Evolutionary conservation across 345 rosid genomes (phyloP).

Genomic region (Anastatica hierochuntica): DNA sequence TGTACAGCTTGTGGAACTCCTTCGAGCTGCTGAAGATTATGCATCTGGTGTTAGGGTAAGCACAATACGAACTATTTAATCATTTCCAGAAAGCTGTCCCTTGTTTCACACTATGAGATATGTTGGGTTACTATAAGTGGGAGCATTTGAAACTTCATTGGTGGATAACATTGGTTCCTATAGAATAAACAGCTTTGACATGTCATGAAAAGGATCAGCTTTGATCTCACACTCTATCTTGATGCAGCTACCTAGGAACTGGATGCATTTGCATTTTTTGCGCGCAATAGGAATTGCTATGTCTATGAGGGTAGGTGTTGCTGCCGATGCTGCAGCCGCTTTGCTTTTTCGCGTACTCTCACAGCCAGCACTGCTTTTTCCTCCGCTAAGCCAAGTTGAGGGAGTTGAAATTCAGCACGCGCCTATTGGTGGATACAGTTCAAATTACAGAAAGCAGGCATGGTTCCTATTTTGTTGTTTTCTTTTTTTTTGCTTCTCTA

Average conservation of each 20-base stretch:
- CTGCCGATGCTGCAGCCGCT: constrained; percentile 99
- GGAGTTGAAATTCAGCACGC: constrained; percentile 77
- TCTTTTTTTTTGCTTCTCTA: not conserved
- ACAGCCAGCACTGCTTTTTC: constrained; percentile 94
- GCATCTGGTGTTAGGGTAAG: constrained; percentile 93
- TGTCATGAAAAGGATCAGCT: not conserved
- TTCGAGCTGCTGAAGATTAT: constrained; percentile 94
- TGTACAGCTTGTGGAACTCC: constrained; percentile 97
- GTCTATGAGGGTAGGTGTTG: constrained; percentile 98
- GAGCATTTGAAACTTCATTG: constrained; percentile 1
- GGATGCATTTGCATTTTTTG: constrained; percentile 99
- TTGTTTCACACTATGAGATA: not conserved
- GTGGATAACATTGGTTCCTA: no score
- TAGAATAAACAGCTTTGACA: not conserved
- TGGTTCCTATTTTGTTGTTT: not conserved
- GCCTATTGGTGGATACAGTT: constrained; percentile 59
- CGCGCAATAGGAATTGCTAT: constrained; percentile 96
- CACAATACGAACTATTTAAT: not conserved
- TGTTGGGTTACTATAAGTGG: not conserved
- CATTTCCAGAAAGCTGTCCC: not conserved
- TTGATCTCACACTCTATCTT: constrained; percentile 19
- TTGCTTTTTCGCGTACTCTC: constrained; percentile 88
- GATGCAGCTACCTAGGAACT: constrained; percentile 86
- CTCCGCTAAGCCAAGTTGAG: constrained; percentile 86
- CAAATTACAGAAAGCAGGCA: constrained; percentile 85